phyloP scores from a whole-genome alignment of 2,329 filamentous ascomycete species.

The Biscogniauxia sp. region DNA sequence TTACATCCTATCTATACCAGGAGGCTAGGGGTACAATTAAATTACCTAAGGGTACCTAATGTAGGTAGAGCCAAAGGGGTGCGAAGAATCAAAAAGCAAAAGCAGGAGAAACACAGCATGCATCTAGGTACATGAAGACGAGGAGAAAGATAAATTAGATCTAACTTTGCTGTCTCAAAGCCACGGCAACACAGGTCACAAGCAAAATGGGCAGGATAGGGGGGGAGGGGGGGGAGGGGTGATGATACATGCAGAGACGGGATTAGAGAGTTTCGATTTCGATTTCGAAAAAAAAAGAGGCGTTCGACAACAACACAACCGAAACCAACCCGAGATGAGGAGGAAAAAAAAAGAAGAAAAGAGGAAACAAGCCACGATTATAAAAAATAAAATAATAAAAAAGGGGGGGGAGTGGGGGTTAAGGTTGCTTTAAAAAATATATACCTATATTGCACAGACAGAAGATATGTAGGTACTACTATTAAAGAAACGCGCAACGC shows the following conservation, averaged over 20 bases:
- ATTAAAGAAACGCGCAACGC: neutral
- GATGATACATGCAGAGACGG: neutral
- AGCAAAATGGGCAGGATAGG: constrained; percentile 6
- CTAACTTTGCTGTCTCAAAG: constrained; percentile 4
- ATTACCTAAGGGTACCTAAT: neutral
- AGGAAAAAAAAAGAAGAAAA: neutral
- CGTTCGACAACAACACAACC: neutral
- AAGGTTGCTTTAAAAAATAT: too few relatives aligned
- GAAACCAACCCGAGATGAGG: neutral
- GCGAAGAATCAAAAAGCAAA: neutral
- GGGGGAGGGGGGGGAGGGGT: neutral
- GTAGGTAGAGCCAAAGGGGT: neutral
- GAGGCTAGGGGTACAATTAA: neutral
- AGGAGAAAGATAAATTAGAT: constrained; percentile 4
- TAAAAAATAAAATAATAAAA: too few relatives aligned
- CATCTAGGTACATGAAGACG: neutral
- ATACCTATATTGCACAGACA: constrained; percentile 2
- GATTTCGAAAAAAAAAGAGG: too few relatives aligned
- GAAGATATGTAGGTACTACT: too few relatives aligned
- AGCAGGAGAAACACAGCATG: neutral
- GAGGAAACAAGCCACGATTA: neutral
- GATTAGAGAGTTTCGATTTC: neutral
- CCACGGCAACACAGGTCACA: neutral
- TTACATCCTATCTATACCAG: neutral
- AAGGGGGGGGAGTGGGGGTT: too few relatives aligned